Base-by-base conservation (phyloP, 2,329 filamentous ascomycete species). In the Decorospora gaudefroyi region DNA sequence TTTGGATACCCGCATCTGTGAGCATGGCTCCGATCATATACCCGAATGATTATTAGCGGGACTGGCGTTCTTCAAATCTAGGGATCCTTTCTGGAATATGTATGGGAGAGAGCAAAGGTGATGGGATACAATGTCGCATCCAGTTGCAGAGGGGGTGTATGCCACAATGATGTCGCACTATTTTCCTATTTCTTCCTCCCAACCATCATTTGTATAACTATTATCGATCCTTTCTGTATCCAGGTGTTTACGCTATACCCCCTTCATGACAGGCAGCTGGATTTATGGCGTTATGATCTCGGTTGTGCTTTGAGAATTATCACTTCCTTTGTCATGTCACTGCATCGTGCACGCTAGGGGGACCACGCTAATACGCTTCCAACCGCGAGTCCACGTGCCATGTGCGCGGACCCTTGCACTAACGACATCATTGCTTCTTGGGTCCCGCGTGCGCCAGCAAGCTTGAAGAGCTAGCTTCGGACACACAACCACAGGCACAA, bases 1-100 rank as follows among this genome's bases (percentile, higher is more conserved):
- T 53, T n/a, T 55, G 33, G 46, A 49, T 41, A 51, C 48, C 53
- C 54, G 56, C 59, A 32, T 59, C 52, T 58, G 58, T 54, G 53
- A 57, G 62, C 61, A 64, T 59, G 44, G 47, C 37, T 58, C 52
- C 57, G 53, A 51, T 59, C 58, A 50, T 42, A 50, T 42, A 42
- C 51, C 51, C 46, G 48, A 52, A 55, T 48, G 51, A 40, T n/a
- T 10, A 50, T 51, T 42, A 50, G 49, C 35, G 48, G 50, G 49
- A 49, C 49, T 51, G 62, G 61, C 59, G 58, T 64, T 61, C 44
- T 40, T 46, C 41, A 38, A n/a, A 55, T 44, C 42, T 43, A 39
- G 52, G 53, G 28, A 37, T 41, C 22, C 26, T 42, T 49, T 26
- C 46, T 42, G 41, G 34, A 43, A 32, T 35, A 45, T 38, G 30